Conservation (phyloP, 2,329 filamentous ascomycete genomes). For the Hymenoscyphus fructigenus region DNA sequence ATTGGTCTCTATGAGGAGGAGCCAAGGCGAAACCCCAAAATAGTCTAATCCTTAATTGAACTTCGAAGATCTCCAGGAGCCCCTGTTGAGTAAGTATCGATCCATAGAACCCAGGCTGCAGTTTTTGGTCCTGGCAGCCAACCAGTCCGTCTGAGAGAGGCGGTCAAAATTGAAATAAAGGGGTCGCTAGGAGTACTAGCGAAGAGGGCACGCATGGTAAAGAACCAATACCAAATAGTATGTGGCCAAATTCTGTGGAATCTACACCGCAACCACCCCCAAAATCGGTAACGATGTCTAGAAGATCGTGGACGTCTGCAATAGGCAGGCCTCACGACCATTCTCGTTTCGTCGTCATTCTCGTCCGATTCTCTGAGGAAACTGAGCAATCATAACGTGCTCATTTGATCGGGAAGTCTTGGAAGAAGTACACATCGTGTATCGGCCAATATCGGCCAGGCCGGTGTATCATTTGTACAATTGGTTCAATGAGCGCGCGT, state of each 20-base stretch:
- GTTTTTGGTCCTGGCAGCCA: background rate
- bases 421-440: background rate
- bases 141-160: background rate
- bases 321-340: background rate
- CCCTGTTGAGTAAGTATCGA: background rate
- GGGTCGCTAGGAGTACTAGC: background rate
- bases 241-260: background rate
- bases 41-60: constrained; percentile 3
- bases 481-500: constrained; percentile 1
- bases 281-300: background rate
- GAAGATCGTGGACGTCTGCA: background rate
- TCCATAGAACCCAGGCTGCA: background rate
- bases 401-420: background rate
- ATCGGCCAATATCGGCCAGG: background rate
- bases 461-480: background rate
- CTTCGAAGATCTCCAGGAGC: background rate
- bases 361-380: background rate
- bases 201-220: background rate
- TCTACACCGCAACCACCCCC: no score
- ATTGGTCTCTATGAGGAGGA: background rate
- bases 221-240: background rate
- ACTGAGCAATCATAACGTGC: background rate
- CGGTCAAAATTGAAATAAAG: constrained; percentile 1
- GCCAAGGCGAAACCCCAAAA: background rate
- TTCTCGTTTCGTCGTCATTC: background rate